Evolutionary conservation across 768 basidiomycete species (phyloP).

Genomic region (Auriscalpium orientale): DNA sequence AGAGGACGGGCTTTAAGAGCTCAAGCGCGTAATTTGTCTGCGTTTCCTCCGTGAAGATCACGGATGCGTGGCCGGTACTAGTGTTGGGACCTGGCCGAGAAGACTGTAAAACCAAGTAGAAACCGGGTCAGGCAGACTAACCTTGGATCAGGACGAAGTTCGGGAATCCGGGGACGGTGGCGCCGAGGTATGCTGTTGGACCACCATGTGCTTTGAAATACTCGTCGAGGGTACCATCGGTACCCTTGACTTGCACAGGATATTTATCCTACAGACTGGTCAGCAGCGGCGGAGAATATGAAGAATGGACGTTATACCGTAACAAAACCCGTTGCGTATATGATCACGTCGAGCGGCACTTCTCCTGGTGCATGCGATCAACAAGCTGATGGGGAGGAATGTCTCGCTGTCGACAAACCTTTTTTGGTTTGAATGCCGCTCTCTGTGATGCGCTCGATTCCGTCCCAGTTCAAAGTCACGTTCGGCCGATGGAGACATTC

Average conservation of each 20-base stretch:
- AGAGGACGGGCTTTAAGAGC: constrained; percentile 44
- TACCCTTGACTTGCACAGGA: constrained; percentile 30
- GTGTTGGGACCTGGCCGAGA: constrained; percentile 35
- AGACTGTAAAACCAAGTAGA: neutral
- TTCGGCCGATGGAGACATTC: constrained; percentile 45
- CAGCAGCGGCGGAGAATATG: neutral
- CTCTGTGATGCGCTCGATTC: constrained; percentile 39
- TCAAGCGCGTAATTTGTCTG: constrained; percentile 47
- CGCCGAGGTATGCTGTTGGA: constrained; percentile 44
- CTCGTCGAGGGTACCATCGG: constrained; percentile 35
- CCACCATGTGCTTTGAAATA: constrained; percentile 44
- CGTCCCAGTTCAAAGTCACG: constrained; percentile 42
- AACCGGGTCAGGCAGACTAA: neutral
- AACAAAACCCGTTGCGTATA: neutral
- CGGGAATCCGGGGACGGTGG: constrained; percentile 12
- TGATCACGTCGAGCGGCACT: neutral
- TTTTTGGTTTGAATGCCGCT: constrained; percentile 42
- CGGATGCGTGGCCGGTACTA: constrained; percentile 49
- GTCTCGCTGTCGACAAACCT: neutral
- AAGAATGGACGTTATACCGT: neutral
- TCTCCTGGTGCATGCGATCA: neutral
- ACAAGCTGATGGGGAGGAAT: too few relatives aligned
- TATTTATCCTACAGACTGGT: neutral
- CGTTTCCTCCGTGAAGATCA: constrained; percentile 47
- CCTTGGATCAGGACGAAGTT: constrained; percentile 15